Percentiles rank a stretch among this genome's conserved stretches.
These are phyloP conservation scores for Phlebiopsis gigantea DNA, from an alignment of 768 basidiomycete genomes.

Conservation along the genomic window DNA sequence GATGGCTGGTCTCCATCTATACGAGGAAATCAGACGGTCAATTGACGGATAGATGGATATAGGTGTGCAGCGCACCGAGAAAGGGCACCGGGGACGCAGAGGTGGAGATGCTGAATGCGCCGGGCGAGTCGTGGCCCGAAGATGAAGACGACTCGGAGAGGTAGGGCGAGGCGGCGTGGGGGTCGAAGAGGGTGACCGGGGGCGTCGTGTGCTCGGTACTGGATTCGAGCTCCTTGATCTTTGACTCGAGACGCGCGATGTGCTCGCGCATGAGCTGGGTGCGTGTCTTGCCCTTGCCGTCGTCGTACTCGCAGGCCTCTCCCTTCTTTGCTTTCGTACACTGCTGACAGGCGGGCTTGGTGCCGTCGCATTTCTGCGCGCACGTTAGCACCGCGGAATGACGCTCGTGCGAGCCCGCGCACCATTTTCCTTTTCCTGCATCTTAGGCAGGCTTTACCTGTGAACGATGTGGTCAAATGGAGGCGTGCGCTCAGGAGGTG, in stretches of 20 bases:
- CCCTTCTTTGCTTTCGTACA: slow-evolving; percentile 73
- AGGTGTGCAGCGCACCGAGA: slow-evolving; percentile 35
- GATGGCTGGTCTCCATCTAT: slow-evolving; percentile 17
- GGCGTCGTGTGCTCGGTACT: slow-evolving; percentile 67
- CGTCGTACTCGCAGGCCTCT: slow-evolving; percentile 75
- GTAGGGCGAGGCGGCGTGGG: slow-evolving; percentile 37
- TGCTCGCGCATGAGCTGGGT: slow-evolving; percentile 77
- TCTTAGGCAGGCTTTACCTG: slow-evolving; percentile 47
- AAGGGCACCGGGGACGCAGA: slow-evolving; percentile 30
- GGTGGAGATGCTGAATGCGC: slow-evolving; percentile 25
- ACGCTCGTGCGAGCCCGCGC: slow-evolving; percentile 9
- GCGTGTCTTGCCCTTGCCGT: slow-evolving; percentile 71
- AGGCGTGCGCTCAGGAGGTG: background rate
- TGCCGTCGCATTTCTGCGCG: slow-evolving; percentile 70
- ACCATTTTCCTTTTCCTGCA: slow-evolving; percentile 55
- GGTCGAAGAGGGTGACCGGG: slow-evolving; percentile 67
- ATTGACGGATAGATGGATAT: background rate
- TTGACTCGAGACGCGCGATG: slow-evolving; percentile 64
- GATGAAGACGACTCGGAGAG: slow-evolving; percentile 29
- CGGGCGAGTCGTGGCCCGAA: slow-evolving; percentile 29
- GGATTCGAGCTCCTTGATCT: slow-evolving; percentile 64
- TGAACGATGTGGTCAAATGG: slow-evolving; percentile 18
- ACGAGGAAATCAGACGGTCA: background rate
- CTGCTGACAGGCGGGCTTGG: slow-evolving; percentile 74
- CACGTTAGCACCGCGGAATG: background rate